A percentile compares a stretch with the other conserved stretches of the same genome.
Conservation (phyloP, 169 alveolate species). For the Cardiosporidium cionae region DNA sequence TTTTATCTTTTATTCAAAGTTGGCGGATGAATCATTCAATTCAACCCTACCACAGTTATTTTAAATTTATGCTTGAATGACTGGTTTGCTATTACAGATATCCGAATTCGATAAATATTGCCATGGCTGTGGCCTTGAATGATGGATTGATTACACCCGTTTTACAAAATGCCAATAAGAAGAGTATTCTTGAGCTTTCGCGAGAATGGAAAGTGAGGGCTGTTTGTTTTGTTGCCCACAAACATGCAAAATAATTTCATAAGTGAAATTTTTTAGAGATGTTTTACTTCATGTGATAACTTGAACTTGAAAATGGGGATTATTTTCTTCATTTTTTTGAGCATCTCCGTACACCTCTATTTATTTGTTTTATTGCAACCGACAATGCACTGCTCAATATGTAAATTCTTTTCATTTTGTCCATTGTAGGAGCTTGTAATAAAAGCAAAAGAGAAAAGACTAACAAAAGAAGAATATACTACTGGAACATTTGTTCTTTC, state of each 20-base stretch:
- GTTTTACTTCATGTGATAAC: background rate
- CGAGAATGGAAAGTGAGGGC: conserved; percentile 35
- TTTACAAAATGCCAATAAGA: conserved; percentile 22
- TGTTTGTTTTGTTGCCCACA: no score
- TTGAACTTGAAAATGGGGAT: background rate
- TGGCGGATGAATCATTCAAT: no score
- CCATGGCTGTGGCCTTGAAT: conserved; percentile 42
- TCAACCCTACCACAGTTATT: no score
- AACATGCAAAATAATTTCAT: background rate
- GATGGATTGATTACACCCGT: conserved; percentile 49
- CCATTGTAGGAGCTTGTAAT: conserved; percentile 65
- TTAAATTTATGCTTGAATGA: no score
- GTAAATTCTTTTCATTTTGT: no score
- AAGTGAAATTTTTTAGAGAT: background rate
- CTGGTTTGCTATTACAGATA: conserved; percentile 2
- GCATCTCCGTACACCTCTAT: background rate
- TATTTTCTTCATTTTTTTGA: background rate
- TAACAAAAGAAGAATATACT: conserved; percentile 56
- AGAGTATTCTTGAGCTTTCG: conserved; percentile 35
- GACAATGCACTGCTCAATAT: no score
- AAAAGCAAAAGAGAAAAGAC: conserved; percentile 60
- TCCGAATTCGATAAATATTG: conserved; percentile 33
- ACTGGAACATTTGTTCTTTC: conserved; percentile 78
- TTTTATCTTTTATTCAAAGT: no score
- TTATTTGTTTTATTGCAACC: background rate